Percentiles rank a stretch among this genome's conserved stretches.
These are phyloP conservation scores for Apiospora koreana DNA, from an alignment of 2,329 filamentous ascomycete genomes.

Conservation along the genomic window DNA sequence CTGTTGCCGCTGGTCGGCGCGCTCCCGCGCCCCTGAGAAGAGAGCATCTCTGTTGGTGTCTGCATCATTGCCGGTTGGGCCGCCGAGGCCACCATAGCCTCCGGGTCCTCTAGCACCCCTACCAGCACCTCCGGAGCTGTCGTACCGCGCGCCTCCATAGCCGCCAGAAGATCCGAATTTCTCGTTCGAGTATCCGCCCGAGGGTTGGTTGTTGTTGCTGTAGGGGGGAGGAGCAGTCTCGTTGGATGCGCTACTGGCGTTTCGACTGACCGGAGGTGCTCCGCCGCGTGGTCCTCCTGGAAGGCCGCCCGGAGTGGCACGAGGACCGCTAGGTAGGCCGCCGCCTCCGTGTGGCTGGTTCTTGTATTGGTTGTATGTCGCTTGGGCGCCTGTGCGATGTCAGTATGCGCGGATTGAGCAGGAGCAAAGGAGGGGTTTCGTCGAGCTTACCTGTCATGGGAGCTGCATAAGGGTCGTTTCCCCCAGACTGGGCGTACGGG, in stretches of 20 bases:
- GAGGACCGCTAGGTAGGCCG: constrained; percentile 32
- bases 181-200: constrained; percentile 30
- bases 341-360: constrained; percentile 11
- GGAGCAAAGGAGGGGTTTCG: not conserved
- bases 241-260: constrained; percentile 25
- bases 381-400: constrained; percentile 33
- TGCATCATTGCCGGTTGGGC: constrained; percentile 42
- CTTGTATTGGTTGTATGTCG: constrained; percentile 16
- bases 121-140: constrained; percentile 34
- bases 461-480: constrained; percentile 49
- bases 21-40: constrained; percentile 45
- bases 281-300: constrained; percentile 38
- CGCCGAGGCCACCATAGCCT: constrained; percentile 63
- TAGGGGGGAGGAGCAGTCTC: constrained; percentile 39
- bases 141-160: constrained; percentile 57
- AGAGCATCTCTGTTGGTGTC: constrained; percentile 66
- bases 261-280: constrained; percentile 24
- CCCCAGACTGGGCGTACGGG: constrained; percentile 55
- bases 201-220: constrained; percentile 20
- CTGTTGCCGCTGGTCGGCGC: constrained; percentile 25
- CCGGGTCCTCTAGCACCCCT: constrained; percentile 47
- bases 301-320: constrained; percentile 31
- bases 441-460: constrained; percentile 34
- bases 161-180: constrained; percentile 38
- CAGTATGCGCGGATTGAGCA: not conserved